phyloP scores from a whole-genome alignment of 2,329 filamentous ascomycete genomes.

The Aureobasidium sp. region DNA sequence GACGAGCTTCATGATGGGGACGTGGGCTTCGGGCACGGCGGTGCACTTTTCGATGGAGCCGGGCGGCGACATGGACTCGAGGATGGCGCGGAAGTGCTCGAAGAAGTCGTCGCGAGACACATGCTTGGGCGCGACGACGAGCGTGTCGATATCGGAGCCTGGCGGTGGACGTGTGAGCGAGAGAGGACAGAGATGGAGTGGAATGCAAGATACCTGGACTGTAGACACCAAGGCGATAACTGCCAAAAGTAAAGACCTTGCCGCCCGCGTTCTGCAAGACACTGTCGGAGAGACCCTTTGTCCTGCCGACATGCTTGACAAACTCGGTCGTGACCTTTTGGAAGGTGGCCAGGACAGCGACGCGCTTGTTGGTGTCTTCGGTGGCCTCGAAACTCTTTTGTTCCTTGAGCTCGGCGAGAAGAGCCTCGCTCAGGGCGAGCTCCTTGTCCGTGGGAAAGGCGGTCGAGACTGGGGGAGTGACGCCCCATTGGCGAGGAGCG shows the following conservation, averaged over 20 bases:
- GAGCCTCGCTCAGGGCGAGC: constrained; percentile 65
- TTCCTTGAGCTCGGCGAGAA: constrained; percentile 75
- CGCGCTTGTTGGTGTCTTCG: constrained; percentile 79
- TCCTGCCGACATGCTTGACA: constrained; percentile 69
- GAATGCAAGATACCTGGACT: constrained; percentile 54
- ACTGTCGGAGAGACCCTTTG: constrained; percentile 66
- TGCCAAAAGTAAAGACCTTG: constrained; percentile 93
- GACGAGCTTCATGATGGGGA: constrained; percentile 96
- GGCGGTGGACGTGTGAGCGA: neutral
- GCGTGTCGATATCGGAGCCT: constrained; percentile 96
- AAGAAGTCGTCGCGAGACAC: constrained; percentile 90
- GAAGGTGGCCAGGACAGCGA: constrained; percentile 66
- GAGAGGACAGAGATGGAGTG: neutral
- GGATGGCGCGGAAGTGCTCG: constrained; percentile 71
- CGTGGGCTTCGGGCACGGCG: constrained; percentile 81
- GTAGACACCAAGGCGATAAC: constrained; percentile 88
- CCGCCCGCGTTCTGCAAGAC: constrained; percentile 79
- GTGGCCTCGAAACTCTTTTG: constrained; percentile 89
- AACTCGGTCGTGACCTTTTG: constrained; percentile 80
- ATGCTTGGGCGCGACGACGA: constrained; percentile 86
- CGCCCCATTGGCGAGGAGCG: constrained; percentile 52
- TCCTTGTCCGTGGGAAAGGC: constrained; percentile 70
- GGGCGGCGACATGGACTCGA: constrained; percentile 66
- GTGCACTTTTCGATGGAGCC: constrained; percentile 80
- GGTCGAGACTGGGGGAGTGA: constrained; percentile 77